Conservation (phyloP, 345 rosid species). For the Geranium rotundifolium region DNA sequence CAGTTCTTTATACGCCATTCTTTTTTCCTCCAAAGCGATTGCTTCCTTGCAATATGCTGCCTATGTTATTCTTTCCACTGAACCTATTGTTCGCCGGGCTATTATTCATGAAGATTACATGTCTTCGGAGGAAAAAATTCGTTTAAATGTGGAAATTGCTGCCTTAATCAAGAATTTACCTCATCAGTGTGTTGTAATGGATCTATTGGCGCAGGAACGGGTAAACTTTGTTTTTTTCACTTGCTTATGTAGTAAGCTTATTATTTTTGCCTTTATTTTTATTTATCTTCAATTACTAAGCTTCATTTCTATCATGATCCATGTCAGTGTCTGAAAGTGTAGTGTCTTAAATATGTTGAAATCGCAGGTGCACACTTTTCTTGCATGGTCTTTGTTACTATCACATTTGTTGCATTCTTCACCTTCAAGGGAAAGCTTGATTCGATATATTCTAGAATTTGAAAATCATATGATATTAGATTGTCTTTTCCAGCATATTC, state of each 20-base stretch:
- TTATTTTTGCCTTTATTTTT: conserved; percentile 2
- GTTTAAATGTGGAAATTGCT: conserved; percentile 57
- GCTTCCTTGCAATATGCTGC: conserved; percentile 74
- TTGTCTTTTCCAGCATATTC: conserved; percentile 90
- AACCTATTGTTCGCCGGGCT: conserved; percentile 62
- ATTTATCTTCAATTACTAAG: not conserved
- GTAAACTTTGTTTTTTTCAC: conserved; percentile 29
- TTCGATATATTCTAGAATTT: conserved; percentile 66
- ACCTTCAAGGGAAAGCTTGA: conserved; percentile 54
- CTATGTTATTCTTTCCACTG: conserved; percentile 65
- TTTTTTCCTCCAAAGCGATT: conserved; percentile 60
- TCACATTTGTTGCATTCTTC: conserved; percentile 56
- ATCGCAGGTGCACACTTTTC: conserved; percentile 62
- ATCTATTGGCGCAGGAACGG: conserved; percentile 56
- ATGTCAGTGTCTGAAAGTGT: not conserved
- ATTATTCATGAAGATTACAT: conserved; percentile 44
- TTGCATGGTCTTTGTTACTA: conserved; percentile 80
- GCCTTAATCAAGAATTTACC: conserved; percentile 56
- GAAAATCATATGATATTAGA: conserved; percentile 52
- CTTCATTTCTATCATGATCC: not conserved
- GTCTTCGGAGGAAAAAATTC: conserved; percentile 45
- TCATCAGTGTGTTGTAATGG: conserved; percentile 54
- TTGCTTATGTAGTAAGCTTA: conserved; percentile 1
- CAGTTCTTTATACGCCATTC: conserved; percentile 64
- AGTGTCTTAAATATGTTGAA: conserved; percentile 2